Base-by-base conservation (phyloP, 257 asterid species). In the Osmanthus fragrans region DNA sequence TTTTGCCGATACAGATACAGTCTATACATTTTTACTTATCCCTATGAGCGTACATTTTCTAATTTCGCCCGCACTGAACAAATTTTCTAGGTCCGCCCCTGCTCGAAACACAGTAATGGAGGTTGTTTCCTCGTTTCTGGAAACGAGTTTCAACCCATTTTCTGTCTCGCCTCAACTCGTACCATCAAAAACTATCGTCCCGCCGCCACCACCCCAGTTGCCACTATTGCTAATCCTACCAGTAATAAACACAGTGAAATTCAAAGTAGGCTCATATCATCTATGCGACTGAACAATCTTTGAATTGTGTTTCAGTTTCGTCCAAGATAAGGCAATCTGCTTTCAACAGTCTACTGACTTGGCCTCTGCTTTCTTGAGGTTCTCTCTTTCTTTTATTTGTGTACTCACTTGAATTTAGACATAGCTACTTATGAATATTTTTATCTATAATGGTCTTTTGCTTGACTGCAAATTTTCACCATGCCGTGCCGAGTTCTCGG, bases 291-390 rank as follows among this genome's bases (percentile, higher is more conserved):
- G 69, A 30, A 69, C 63, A 76, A 12, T 19, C 69, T 36, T 18
- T 85, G 19, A 81, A 82, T 66, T 79, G 66, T 64, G 82, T 42
- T 13, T 74, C 86, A 2, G 80, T 82, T 76, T 74, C 86, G 18
- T 51, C 36, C 19, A 83, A 68, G 73, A 33, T 80, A 21, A 91
- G 87, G 58, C 87, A 91, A 77, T 87, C 91, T 15, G 93, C 94
- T 83, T 94, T 81, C 94, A 89, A 76, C 71, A 87, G 32, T 86
- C 97, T 18, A 71, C 97, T 79, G 90, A 92, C 66, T 69, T 91
- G 93, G 89, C 72, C 33, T 81, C 92, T 78, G 94, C 94, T 89
- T 97, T 92, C 54, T 56, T 77, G 67, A 94, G 98, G 98, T 94
- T 37, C 42, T 32, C 34, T 2, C 34, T 32, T 32, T 32, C 34